Evolutionary conservation across 257 asterid genomes (phyloP).

Genomic region (Ballota nigra): DNA sequence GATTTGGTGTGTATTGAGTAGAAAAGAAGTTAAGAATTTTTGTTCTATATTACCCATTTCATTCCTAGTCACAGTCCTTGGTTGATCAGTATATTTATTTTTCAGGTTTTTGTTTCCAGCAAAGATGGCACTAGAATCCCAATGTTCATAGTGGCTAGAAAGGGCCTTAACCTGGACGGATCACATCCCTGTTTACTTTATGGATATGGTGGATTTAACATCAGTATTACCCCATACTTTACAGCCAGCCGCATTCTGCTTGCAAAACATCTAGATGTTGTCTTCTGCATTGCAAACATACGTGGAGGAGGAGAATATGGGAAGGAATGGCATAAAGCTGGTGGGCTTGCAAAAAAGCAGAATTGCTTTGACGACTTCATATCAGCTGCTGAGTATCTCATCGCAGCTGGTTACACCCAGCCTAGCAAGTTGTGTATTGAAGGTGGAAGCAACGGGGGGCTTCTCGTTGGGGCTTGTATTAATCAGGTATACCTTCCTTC

Average conservation of each 20-base stretch:
- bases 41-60: background rate
- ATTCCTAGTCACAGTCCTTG: background rate
- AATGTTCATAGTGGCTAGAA: constrained; percentile 72
- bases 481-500: constrained; percentile 62
- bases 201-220: constrained; percentile 87
- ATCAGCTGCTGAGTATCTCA: constrained; percentile 73
- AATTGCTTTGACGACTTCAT: constrained; percentile 90
- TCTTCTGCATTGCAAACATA: constrained; percentile 81
- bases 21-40: constrained; percentile 1
- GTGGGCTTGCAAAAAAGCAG: constrained; percentile 78
- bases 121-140: constrained; percentile 82
- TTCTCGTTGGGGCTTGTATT: constrained; percentile 87
- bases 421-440: constrained; percentile 85
- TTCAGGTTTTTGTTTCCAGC: constrained; percentile 78
- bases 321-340: constrained; percentile 97
- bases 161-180: constrained; percentile 69
- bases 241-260: constrained; percentile 57
- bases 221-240: constrained; percentile 73
- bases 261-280: constrained; percentile 62
- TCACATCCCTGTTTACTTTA: constrained; percentile 85
- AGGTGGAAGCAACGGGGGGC: constrained; percentile 99
- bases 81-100: constrained; percentile 23
- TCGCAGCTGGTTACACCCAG: constrained; percentile 84
- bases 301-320: constrained; percentile 99
- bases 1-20: constrained; percentile 5